Evolutionary conservation across 2,329 filamentous ascomycete genomes (phyloP).

Genomic region (Eutypella sp.): DNA sequence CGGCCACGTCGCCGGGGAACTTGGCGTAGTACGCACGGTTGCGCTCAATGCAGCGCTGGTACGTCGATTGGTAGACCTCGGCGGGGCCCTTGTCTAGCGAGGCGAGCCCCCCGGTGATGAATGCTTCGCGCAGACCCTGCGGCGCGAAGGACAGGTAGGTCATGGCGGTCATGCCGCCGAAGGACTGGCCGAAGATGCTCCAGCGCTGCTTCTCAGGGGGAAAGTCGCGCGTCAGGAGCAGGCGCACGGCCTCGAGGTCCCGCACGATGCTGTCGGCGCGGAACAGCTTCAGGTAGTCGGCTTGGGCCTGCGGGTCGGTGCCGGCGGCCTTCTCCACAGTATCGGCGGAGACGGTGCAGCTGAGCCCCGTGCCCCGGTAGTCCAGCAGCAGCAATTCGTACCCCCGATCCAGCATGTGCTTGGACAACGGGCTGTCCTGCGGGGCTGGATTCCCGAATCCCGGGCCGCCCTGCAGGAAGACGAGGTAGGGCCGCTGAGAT

Average conservation of each 20-base stretch:
- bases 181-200: slow-evolving; percentile 86
- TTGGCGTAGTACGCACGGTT: slow-evolving; percentile 80
- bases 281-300: slow-evolving; percentile 76
- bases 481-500: slow-evolving; percentile 50
- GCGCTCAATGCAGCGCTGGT: slow-evolving; percentile 62
- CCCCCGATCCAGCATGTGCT: slow-evolving; percentile 66
- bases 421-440: slow-evolving; percentile 67
- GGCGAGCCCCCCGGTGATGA: slow-evolving; percentile 78
- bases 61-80: slow-evolving; percentile 70
- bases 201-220: slow-evolving; percentile 69
- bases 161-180: slow-evolving; percentile 80
- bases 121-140: slow-evolving; percentile 73
- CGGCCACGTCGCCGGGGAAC: slow-evolving; percentile 71
- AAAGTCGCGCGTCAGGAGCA: slow-evolving; percentile 65
- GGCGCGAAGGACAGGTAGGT: slow-evolving; percentile 82
- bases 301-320: slow-evolving; percentile 63
- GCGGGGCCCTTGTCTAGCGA: slow-evolving; percentile 68
- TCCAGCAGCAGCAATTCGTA: slow-evolving; percentile 87
- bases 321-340: slow-evolving; percentile 64
- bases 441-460: slow-evolving; percentile 73
- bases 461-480: slow-evolving; percentile 83
- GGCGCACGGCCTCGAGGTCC: slow-evolving; percentile 81
- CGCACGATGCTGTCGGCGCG: slow-evolving; percentile 85
- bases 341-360: slow-evolving; percentile 69
- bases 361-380: slow-evolving; percentile 83